These are phyloP conservation scores for Kockovaella imperatae DNA, from an alignment of 768 basidiomycete species.

Conservation along the genomic window DNA sequence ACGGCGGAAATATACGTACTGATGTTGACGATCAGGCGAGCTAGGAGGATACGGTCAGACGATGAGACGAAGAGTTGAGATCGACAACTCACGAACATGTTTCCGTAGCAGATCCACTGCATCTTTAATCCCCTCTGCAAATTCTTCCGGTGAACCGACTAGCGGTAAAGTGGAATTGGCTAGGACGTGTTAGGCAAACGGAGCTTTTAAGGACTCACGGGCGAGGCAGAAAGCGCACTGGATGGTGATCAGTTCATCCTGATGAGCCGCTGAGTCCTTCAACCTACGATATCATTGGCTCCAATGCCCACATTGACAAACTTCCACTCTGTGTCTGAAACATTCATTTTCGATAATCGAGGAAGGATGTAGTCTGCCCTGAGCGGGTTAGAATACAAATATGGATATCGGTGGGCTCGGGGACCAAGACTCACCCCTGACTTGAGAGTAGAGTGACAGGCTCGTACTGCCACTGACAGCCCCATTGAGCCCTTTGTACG, in stretches of 20 bases:
- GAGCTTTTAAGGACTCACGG: constrained; percentile 12
- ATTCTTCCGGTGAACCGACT: constrained; percentile 27
- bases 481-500: constrained; percentile 33
- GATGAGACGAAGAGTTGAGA: not conserved
- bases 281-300: constrained; percentile 38
- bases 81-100: constrained; percentile 21
- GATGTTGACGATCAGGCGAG: constrained; percentile 36
- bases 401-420: not conserved
- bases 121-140: constrained; percentile 23
- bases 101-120: constrained; percentile 27
- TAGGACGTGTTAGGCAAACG: constrained; percentile 1
- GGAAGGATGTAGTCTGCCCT: constrained; percentile 29
- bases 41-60: constrained; percentile 4
- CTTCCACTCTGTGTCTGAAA: constrained; percentile 32
- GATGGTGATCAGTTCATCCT: not conserved
- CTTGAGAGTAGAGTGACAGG: constrained; percentile 22
- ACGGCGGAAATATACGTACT: constrained; percentile 18
- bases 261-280: not conserved
- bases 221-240: constrained; percentile 40
- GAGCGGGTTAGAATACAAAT: not conserved
- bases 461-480: constrained; percentile 32
- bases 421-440: constrained; percentile 19
- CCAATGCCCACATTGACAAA: constrained; percentile 40
- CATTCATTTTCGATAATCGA: constrained; percentile 12
- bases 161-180: constrained; percentile 21